Base-by-base conservation (phyloP, 2,329 filamentous ascomycete genomes). In the Hypoxylon sp. region DNA sequence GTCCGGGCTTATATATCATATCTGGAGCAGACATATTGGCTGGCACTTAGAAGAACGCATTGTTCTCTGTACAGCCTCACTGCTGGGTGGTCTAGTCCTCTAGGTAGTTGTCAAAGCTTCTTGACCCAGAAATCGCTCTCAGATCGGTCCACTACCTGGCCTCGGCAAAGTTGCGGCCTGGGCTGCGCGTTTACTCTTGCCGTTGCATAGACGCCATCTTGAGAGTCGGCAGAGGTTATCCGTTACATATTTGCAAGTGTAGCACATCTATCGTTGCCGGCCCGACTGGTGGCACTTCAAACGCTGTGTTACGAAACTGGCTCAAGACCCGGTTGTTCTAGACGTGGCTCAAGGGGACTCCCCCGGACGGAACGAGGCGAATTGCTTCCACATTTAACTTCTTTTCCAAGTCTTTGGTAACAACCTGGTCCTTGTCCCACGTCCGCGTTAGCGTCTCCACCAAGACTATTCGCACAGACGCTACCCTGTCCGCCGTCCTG, bases 381-480 rank as follows among this genome's bases (percentile, higher is more conserved):
- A 68, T 61, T 56, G 25, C 59, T 56, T n/a, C 61, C 50, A 68
- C 65, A 61, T 68, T 66, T 58, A 35, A 63, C 61, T 62, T 69
- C 54, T 59, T 61, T 65, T 61, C 71, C 71, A 70, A 61, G 27
- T 61, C 69, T 56, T 35, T 64, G 71, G 71, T 66, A 69, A 63
- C 50, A 54, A 63, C 71, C 66, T 70, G 59, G 69, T 69, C 69
- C 69, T 44, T 63, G 67, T 55, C 66, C 48, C 17, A 49, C 37
- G 33, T 35, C 49, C 20, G 50, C 64, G 17, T 59, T 73, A 73
- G 71, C 64, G 71, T 71, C 71, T 64, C 71, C 71, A 73, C 71
- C 40, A 55, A 63, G 31, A 44, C 30, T 62, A 55, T 57, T 67
- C 46, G 65, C 65, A 69, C 61, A 69, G 63, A 64, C 68, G 46